A percentile compares a stretch with the other conserved stretches of the same genome.
These are phyloP conservation scores for Tylopilus rubrobrunneus DNA, from an alignment of 768 basidiomycete species.

Conservation along the genomic window DNA sequence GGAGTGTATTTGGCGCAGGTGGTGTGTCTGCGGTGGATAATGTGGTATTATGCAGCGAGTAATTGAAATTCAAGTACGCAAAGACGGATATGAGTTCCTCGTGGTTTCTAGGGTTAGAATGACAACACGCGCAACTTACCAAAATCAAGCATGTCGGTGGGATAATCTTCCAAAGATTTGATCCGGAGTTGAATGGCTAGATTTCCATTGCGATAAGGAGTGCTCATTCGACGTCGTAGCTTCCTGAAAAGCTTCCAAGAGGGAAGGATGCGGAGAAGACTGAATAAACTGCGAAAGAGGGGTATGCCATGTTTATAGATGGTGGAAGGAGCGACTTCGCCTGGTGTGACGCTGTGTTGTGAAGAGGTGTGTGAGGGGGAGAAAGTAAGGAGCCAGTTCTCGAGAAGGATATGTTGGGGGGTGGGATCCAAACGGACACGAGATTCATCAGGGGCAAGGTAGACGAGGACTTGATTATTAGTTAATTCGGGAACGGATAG, in stretches of 20 bases:
- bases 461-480: conserved; percentile 70
- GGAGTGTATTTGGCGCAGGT: conserved; percentile 36
- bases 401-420: conserved; percentile 66
- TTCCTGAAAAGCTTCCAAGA: conserved; percentile 71
- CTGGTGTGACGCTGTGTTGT: conserved; percentile 23
- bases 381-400: conserved; percentile 62
- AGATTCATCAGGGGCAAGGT: conserved; percentile 53
- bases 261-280: conserved; percentile 68
- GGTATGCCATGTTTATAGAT: conserved; percentile 86
- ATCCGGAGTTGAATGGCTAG: conserved; percentile 49
- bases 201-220: conserved; percentile 37
- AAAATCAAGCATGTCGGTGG: conserved; percentile 32
- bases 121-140: conserved; percentile 32
- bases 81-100: conserved; percentile 31
- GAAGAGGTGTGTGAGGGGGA: conserved; percentile 18
- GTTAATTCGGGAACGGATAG: conserved; percentile 65
- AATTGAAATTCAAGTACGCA: conserved; percentile 8
- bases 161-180: conserved; percentile 31
- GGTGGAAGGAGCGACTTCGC: conserved; percentile 63
- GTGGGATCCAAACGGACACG: conserved; percentile 66
- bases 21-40: conserved; percentile 33
- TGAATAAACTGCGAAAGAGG: conserved; percentile 70
- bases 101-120: conserved; percentile 24
- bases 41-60: conserved; percentile 6
- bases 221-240: conserved; percentile 41